A percentile compares a stretch with the other conserved stretches of the same genome.
Evolutionary conservation across 495 filamentous ascomycete genomes (phyloP).

Genomic region (Neurospora tetrasperma): DNA sequence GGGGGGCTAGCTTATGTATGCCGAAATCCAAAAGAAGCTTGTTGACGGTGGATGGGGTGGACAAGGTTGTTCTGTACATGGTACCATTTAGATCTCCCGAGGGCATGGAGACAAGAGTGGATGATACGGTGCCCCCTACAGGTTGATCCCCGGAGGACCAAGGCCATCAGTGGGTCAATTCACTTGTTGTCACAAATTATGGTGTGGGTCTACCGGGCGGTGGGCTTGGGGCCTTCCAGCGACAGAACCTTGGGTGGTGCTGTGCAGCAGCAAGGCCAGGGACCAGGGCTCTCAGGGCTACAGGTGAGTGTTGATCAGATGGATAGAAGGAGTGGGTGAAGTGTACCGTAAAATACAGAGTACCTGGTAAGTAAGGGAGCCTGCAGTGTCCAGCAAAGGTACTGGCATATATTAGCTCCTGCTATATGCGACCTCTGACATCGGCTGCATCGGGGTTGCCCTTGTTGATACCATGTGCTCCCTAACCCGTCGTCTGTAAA

Average conservation of each 20-base stretch:
- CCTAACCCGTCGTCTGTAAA: conserved; percentile 19
- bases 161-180: conserved; percentile 17
- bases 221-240: conserved; percentile 2
- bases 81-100: conserved; percentile 41
- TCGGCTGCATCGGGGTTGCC: conserved; percentile 31
- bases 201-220: conserved; percentile 35
- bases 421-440: conserved; percentile 33
- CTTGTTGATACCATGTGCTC: conserved; percentile 19
- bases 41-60: conserved; percentile 25
- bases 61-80: conserved; percentile 28
- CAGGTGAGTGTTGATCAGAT: conserved; percentile 35
- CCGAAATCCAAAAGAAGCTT: conserved; percentile 22
- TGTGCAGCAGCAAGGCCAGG: conserved; percentile 22
- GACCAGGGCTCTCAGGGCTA: conserved; percentile 26
- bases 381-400: conserved; percentile 4
- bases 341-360: conserved; percentile 1
- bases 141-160: conserved; percentile 37
- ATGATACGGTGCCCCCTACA: conserved; percentile 37
- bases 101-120: conserved; percentile 25
- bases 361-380: conserved; percentile 9
- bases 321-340: conserved; percentile 28
- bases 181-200: conserved; percentile 34
- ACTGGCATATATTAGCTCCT: conserved; percentile 35
- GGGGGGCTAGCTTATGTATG: conserved; percentile 40
- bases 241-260: conserved; percentile 14